A percentile compares a stretch with the other conserved stretches of the same genome.
These are phyloP conservation scores for Achaetomiella virescens DNA, from an alignment of 495 filamentous ascomycete genomes.

Conservation along the genomic window DNA sequence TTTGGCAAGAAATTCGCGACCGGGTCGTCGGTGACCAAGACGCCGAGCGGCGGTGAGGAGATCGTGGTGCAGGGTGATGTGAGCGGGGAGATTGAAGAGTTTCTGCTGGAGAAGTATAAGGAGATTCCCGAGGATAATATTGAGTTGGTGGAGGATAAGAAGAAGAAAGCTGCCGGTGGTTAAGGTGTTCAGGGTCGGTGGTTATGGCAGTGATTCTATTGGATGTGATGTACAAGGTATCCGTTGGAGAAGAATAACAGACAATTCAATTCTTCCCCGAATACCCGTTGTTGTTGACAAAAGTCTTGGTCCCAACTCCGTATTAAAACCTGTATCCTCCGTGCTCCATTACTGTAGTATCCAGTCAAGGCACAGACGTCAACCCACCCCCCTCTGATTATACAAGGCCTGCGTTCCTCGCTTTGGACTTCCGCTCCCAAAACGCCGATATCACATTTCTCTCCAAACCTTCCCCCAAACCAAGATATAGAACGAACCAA, in stretches of 20 bases:
- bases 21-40: conserved; percentile 85
- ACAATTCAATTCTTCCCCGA: neutral
- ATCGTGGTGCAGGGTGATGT: conserved; percentile 98
- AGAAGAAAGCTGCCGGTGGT: conserved; percentile 50
- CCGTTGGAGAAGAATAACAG: conserved; percentile 1
- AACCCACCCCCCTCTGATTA: no score
- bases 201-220: neutral
- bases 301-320: no score
- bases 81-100: conserved; percentile 90
- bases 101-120: conserved; percentile 75
- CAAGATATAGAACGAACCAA: neutral
- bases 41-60: conserved; percentile 80
- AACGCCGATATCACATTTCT: no score
- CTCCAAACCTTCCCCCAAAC: neutral
- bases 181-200: neutral
- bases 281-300: neutral
- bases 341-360: no score
- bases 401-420: no score
- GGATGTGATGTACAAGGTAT: neutral
- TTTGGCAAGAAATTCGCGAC: conserved; percentile 93
- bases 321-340: no score
- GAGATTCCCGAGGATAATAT: conserved; percentile 89
- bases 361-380: neutral
- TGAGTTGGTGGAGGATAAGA: conserved; percentile 88
- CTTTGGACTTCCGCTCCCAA: no score